phyloP scores from a whole-genome alignment of 2,329 filamentous ascomycete species.

The Calonectria honghensis region DNA sequence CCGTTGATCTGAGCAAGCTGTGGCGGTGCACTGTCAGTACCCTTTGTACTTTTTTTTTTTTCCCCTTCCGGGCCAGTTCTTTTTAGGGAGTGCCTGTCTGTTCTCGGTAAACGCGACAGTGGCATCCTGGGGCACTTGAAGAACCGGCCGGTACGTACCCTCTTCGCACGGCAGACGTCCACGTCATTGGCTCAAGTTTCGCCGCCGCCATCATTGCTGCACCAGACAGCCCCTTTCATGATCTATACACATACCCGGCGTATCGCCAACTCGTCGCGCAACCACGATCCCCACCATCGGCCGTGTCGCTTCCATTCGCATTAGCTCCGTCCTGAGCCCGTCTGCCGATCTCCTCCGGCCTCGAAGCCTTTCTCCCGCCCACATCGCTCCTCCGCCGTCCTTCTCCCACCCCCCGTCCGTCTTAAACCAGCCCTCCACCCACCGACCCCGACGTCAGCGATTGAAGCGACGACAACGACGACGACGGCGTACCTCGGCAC shows the following conservation, averaged over 20 bases:
- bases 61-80: not conserved
- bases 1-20: constrained; percentile 23
- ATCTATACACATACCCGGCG: constrained; percentile 2
- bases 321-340: constrained; percentile 22
- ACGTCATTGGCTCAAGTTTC: constrained; percentile 34
- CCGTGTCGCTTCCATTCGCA: constrained; percentile 10
- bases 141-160: constrained; percentile 10
- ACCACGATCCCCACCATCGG: constrained; percentile 11
- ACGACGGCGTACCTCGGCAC: constrained; percentile 1
- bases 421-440: constrained; percentile 17
- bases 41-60: not conserved
- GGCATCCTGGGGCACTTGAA: not conserved
- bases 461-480: constrained; percentile 16
- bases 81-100: not conserved
- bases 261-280: constrained; percentile 27
- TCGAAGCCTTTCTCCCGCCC: not conserved
- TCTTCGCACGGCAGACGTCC: not conserved
- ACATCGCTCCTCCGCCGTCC: not conserved
- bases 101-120: not conserved
- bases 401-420: not conserved
- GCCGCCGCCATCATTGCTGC: constrained; percentile 29
- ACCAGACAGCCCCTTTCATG: constrained; percentile 32
- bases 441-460: not conserved
- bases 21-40: constrained; percentile 7
- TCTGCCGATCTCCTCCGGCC: constrained; percentile 2